Evolutionary conservation across 441 rosid species (phyloP), one percentile per base, ranked within the genome.

Genomic region (Aleurites moluccanus): DNA sequence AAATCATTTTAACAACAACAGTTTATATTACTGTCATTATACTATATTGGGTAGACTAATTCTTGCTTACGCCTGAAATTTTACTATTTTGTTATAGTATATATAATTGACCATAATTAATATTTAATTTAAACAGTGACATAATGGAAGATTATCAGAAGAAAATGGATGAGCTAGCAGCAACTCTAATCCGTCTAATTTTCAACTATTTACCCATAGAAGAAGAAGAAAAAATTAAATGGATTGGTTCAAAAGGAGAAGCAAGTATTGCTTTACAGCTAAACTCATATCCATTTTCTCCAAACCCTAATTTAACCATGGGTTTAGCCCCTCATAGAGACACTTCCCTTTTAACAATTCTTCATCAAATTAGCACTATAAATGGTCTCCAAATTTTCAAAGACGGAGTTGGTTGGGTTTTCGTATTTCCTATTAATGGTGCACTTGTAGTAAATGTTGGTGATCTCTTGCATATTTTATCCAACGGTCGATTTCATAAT

Each of bases 251-350:
- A 0, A 65, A 75, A 14, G 84, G 85, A 25, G 85, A 78, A 38
- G 79, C 88, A 9, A 80, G 71, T 61, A 77, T 85, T 6, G 93
- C 89, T 20, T 45, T 88, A 50, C 98, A 91, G 70, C 77, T 93
- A 49, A 93, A 93, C 80, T 80, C 87, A 62, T 93, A 93, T 81
- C 98, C 98, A 27, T 77, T 78, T 47, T 93, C 96, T 73, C 97
- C 97, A 7, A 90, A 93, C 27, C 97, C 97, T 1, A 88, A 85
- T 69, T 79, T 85, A 56, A 90, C 96, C 70, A 90, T 93, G 97
- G 98, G 98, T 53, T 86, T 93, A 0, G 88, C 96, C 0, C 87
- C 96, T n/a, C 98, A 90, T 81, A 89, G 93, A 0, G 98, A 93
- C 85, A 90, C 94, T 0, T 85, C 96, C 28, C 86, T 92, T 74